A percentile compares a stretch with the other conserved stretches of the same genome.
Conservation (phyloP, 306 rosid species). For the Cucumis melo region DNA sequence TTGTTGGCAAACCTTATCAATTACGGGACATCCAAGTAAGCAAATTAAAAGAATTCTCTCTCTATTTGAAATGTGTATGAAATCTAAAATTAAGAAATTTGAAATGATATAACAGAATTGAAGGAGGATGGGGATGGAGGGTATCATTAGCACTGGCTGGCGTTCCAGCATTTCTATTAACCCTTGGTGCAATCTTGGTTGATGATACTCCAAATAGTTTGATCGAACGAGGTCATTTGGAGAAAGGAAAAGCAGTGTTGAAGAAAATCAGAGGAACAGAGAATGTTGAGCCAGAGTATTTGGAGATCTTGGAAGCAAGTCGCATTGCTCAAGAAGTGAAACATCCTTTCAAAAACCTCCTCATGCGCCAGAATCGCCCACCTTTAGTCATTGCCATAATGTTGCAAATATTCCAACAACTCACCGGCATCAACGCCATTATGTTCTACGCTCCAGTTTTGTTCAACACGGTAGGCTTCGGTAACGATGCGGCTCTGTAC, state of each 20-base stretch:
- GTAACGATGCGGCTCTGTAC: slow-evolving; percentile 32
- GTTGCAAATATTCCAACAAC: slow-evolving; percentile 59
- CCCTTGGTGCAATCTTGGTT: slow-evolving; percentile 27
- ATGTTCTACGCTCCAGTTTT: slow-evolving; percentile 67
- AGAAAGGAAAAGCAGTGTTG: slow-evolving; percentile 30
- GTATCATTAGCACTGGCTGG: slow-evolving; percentile 40
- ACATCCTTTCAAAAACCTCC: slow-evolving; percentile 24
- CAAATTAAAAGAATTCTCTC: background rate
- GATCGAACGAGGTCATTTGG: slow-evolving; percentile 34
- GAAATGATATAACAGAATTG: slow-evolving; percentile 8
- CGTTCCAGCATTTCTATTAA: slow-evolving; percentile 29
- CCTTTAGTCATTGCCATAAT: slow-evolving; percentile 28
- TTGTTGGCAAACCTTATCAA: slow-evolving; percentile 68
- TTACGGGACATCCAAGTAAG: slow-evolving; percentile 63
- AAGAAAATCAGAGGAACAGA: slow-evolving; percentile 41
- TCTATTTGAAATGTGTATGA: background rate
- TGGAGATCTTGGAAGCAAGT: slow-evolving; percentile 37
- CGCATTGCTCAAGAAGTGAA: slow-evolving; percentile 27
- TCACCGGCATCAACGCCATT: slow-evolving; percentile 52
- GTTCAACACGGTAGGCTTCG: slow-evolving; percentile 40
- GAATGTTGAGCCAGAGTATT: slow-evolving; percentile 34
- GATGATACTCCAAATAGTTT: slow-evolving; percentile 44
- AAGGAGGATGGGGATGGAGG: slow-evolving; percentile 63
- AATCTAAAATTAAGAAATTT: no score
- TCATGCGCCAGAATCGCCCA: slow-evolving; percentile 39